phyloP scores from a whole-genome alignment of 306 rosid species.

The Quercus cerris region DNA sequence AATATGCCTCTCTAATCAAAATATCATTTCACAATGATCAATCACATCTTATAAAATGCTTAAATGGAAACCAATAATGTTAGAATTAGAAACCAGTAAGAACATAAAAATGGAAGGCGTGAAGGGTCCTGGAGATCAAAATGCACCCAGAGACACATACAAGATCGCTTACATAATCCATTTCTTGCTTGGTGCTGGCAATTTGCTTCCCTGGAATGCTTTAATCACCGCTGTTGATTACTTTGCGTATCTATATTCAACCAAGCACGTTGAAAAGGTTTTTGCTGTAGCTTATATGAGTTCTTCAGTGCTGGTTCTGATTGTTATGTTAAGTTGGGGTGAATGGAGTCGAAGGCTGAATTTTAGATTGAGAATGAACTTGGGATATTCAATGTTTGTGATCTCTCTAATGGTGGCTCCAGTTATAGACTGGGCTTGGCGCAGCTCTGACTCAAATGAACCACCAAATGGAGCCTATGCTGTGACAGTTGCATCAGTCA shows the following conservation, averaged over 20 bases:
- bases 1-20: slow-evolving; percentile 45
- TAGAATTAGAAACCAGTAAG: slow-evolving; percentile 2
- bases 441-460: slow-evolving; percentile 13
- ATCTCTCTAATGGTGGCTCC: slow-evolving; percentile 73
- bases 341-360: slow-evolving; percentile 55
- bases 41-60: slow-evolving; percentile 8
- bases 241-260: slow-evolving; percentile 72
- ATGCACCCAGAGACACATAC: slow-evolving; percentile 48
- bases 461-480: slow-evolving; percentile 44
- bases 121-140: slow-evolving; percentile 38
- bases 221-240: slow-evolving; percentile 92
- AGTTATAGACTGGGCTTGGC: slow-evolving; percentile 53
- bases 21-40: slow-evolving; percentile 24
- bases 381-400: slow-evolving; percentile 52
- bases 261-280: slow-evolving; percentile 66
- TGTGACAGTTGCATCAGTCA: slow-evolving; percentile 38
- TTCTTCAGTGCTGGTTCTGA: slow-evolving; percentile 60
- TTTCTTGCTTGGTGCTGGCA: slow-evolving; percentile 88
- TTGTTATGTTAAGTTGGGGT: slow-evolving; percentile 64
- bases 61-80: slow-evolving; percentile 23
- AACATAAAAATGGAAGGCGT: slow-evolving; percentile 45
- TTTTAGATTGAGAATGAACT: slow-evolving; percentile 54
- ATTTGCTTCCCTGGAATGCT: slow-evolving; percentile 97
- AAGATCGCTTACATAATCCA: slow-evolving; percentile 74
- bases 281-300: slow-evolving; percentile 83